These are phyloP conservation scores for Grifola frondosa DNA, from an alignment of 1,284 basidiomycete species.

Conservation along the genomic window DNA sequence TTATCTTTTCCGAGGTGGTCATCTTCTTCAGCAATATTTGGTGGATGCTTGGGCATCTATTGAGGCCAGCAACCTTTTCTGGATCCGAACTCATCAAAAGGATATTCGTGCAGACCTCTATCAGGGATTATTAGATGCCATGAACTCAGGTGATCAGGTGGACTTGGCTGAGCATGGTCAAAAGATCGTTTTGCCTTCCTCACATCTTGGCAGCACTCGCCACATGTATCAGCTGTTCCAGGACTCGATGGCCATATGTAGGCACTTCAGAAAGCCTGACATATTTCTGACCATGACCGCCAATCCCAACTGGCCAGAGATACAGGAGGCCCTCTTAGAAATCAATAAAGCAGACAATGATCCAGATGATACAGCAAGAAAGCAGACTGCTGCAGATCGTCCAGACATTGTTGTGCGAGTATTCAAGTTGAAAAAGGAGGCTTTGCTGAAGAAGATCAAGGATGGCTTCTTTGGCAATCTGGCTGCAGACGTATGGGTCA, in stretches of 20 bases:
- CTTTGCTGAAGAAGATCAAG: conserved; percentile 37
- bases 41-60: conserved; percentile 31
- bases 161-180: conserved; percentile 35
- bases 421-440: conserved; percentile 43
- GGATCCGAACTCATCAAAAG: conserved; percentile 35
- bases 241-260: conserved; percentile 44
- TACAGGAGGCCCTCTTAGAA: conserved; percentile 36
- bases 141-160: conserved; percentile 15
- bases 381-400: conserved; percentile 39
- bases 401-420: conserved; percentile 47
- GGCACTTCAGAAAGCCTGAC: conserved; percentile 34
- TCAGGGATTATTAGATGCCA: conserved; percentile 37
- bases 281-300: conserved; percentile 49
- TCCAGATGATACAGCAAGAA: no score
- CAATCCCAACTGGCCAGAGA: conserved; percentile 48
- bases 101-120: conserved; percentile 37
- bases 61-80: conserved; percentile 27
- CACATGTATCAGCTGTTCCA: conserved; percentile 44
- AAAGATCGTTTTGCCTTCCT: conserved; percentile 39
- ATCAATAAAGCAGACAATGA: no score
- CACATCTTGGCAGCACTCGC: conserved; percentile 40
- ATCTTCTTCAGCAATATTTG: conserved; percentile 41
- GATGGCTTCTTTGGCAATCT: conserved; percentile 34
- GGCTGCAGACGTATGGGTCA: conserved; percentile 40
- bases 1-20: conserved; percentile 35